Evolutionary conservation across 139 green algal genomes (phyloP).

Genomic region (Tetraselmis chui): DNA sequence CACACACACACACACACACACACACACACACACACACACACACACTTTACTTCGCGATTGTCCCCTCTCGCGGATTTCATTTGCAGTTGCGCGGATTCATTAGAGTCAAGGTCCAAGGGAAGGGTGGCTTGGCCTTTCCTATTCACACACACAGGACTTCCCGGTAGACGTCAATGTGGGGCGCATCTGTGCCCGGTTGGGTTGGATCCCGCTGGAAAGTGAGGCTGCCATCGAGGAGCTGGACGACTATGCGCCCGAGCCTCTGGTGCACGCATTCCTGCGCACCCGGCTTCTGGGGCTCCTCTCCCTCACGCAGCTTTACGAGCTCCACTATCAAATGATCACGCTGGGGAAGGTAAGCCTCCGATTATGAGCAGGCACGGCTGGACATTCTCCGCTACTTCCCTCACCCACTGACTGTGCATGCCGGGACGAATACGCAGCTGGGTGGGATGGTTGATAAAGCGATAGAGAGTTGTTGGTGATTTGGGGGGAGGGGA

Average conservation of each 20-base stretch:
- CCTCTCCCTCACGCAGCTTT: constrained; percentile 33
- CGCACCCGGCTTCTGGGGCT: constrained; percentile 14
- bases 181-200: constrained; percentile 60
- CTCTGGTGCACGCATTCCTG: constrained; percentile 10
- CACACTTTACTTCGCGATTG: no score
- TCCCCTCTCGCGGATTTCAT: no score
- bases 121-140: no score
- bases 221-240: constrained; percentile 47
- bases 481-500: no score
- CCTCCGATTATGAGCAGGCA: background rate
- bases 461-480: background rate
- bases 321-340: constrained; percentile 90
- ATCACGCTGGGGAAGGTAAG: constrained; percentile 84
- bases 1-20: no score
- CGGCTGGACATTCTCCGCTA: background rate
- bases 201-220: constrained; percentile 58
- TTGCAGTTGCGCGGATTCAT: no score
- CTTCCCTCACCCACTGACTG: background rate
- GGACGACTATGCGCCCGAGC: constrained; percentile 64
- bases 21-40: no score
- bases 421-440: no score
- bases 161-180: constrained; percentile 75
- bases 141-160: no score
- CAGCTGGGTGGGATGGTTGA: constrained; percentile 6
- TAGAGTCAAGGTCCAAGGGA: no score